These are phyloP conservation scores for Paraurostyla sp. DNA, from an alignment of 73 alveolate genomes.

Conservation along the genomic window DNA sequence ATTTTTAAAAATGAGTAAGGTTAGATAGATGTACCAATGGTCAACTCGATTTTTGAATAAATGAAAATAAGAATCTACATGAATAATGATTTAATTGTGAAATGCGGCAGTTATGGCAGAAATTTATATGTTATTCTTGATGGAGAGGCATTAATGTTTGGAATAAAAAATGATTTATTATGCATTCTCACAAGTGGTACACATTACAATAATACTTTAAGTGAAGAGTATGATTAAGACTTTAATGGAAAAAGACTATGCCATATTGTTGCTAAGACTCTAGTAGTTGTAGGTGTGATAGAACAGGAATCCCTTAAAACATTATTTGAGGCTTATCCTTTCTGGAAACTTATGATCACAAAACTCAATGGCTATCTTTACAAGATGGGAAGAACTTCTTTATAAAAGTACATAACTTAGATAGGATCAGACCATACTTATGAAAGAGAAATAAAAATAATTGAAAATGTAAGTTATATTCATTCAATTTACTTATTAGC, in stretches of 20 bases:
- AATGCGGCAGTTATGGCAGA: slow-evolving; percentile 70
- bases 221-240: slow-evolving; percentile 11
- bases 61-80: slow-evolving; percentile 59
- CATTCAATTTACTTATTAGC: neutral
- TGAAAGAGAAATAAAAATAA: neutral
- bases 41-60: slow-evolving; percentile 57
- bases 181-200: slow-evolving; percentile 68
- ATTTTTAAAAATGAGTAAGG: slow-evolving; percentile 16
- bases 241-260: slow-evolving; percentile 63
- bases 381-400: neutral
- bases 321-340: slow-evolving; percentile 77
- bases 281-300: slow-evolving; percentile 68
- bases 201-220: slow-evolving; percentile 63
- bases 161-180: slow-evolving; percentile 51
- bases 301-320: slow-evolving; percentile 45
- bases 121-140: slow-evolving; percentile 71
- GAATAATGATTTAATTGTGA: slow-evolving; percentile 65
- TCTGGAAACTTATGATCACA: slow-evolving; percentile 43
- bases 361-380: slow-evolving; percentile 36
- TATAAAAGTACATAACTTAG: slow-evolving; percentile 26
- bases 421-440: neutral
- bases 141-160: slow-evolving; percentile 76
- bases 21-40: slow-evolving; percentile 45
- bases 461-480: neutral
- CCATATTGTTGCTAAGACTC: slow-evolving; percentile 67